Base-by-base conservation (phyloP, 1,139 yeast species). In the Petasospora fabianii region DNA sequence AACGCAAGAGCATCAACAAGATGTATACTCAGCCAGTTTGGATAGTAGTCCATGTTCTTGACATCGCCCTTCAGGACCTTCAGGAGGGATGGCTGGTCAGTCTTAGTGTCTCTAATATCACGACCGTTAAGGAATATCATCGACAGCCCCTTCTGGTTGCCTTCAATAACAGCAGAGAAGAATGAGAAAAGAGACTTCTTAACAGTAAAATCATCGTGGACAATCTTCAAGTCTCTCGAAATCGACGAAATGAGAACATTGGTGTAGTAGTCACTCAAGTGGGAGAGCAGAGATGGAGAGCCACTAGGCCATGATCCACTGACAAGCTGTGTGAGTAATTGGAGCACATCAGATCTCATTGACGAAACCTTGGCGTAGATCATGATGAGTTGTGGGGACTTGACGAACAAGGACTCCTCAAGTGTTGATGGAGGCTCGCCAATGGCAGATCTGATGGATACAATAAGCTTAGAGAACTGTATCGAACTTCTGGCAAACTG, bases 71-170 rank as follows among this genome's bases (percentile, higher is more conserved):
- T 85, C 49, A 87, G 61, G 7, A 81, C 73, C 18, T 69, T 67
- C 31, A 86, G 64, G 21, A 87, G 59, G 0, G 75, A 68, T 6
- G 56, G 52, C 22, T 50, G 50, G 10, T 38, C 36, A 7, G 37
- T 24, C 9, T 41, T 55, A 46, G 34, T 51, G 30, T 44, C 62
- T 47, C 41, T 43, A 33, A 58, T 68, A 30, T 80, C 82, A 43
- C 75, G 65, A 2, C 95, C 96, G 35, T 86, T 83, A 31, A 87
- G 67, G 46, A 92, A 76, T 32, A 85, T 67, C 36, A 85, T 84
- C 1, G 95, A 73, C 22, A 90, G 64, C 1, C 97, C 97, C 56
- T 88, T 95, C 62, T 92, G 97, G 42, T 81, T 77, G 8, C 86
- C 80, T 48, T 75, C 77, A 71, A 85, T 72, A 6, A 86, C 81